Base-by-base conservation (phyloP, 2,329 filamentous ascomycete genomes). In the Venturiaceae sp. region DNA sequence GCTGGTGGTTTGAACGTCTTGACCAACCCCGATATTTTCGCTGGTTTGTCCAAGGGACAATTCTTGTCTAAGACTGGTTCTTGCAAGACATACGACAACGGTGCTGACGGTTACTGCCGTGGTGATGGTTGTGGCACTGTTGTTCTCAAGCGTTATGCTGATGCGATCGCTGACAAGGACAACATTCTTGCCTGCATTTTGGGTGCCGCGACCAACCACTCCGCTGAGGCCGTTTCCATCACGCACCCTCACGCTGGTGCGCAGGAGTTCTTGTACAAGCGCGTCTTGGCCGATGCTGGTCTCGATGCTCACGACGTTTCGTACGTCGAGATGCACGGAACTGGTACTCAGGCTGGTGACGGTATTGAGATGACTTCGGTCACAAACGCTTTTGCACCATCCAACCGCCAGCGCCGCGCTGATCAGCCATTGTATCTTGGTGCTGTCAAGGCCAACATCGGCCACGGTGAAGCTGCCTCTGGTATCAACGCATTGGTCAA, bases 291-390 rank as follows among this genome's bases (percentile, higher is more conserved):
- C 53, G 82, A 88, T 46, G 85, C 88, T 44, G 85, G 86, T 60
- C 80, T 94, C 23, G 85, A 92, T 66, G 86, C 89, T 1, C 80
- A 84, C 55, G 87, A 92, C 62, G 80, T 95, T 53, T 84, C 84
- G 70, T 95, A 92, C 66, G 85, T 95, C 8, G 90, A 95, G 72
- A 90, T 94, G 85, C 90, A 95, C 69, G 90, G 88, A 14, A 95
- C 90, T 2, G 90, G 90, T 33, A 95, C 89, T 0, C 88, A 94
- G 70, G 89, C 87, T 33, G 90, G 88, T 61, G 90, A 95, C 66
- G 85, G 84, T 7, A 87, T 84, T 3, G 91, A 96, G 69, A 92
- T 92, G 86, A 77, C 83, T 1, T 90, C 86, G 0, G 87, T 95
- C 53, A 83, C 84, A 23, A 77, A 81, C 53, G 76, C 81, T 21